Percentiles rank a stretch among this genome's conserved stretches.
Conservation (phyloP, 2,329 filamentous ascomycete genomes). For the Simplicillium aogashimaense region DNA sequence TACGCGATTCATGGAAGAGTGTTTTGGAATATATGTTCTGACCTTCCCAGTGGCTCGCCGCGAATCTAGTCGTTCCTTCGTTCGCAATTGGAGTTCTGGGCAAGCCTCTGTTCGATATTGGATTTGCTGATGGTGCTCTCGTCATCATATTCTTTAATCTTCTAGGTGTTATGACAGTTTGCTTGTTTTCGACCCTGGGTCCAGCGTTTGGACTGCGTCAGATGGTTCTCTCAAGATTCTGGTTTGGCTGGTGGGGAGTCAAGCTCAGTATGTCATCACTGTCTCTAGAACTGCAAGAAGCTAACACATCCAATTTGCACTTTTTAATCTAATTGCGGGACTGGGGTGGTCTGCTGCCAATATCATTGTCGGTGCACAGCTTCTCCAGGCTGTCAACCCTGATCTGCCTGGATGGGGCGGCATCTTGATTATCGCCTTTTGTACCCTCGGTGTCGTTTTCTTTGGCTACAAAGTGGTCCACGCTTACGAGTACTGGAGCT, state of each 20-base stretch:
- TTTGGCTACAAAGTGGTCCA: conserved; percentile 72
- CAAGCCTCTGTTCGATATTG: conserved; percentile 53
- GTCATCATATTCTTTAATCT: conserved; percentile 65
- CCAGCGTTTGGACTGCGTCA: conserved; percentile 62
- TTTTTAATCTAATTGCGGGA: conserved; percentile 61
- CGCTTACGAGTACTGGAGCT: conserved; percentile 63
- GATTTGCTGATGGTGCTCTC: conserved; percentile 60
- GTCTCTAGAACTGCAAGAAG: neutral
- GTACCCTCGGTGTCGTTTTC: conserved; percentile 57
- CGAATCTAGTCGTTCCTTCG: conserved; percentile 68
- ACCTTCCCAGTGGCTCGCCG: conserved; percentile 50
- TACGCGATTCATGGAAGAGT: conserved; percentile 25
- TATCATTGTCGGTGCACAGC: conserved; percentile 64
- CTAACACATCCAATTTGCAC: conserved; percentile 36
- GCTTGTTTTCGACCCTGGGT: conserved; percentile 68
- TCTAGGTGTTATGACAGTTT: conserved; percentile 56
- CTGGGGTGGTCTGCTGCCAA: conserved; percentile 68
- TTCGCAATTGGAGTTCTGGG: conserved; percentile 64
- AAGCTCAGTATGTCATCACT: conserved; percentile 46
- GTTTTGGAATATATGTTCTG: conserved; percentile 1
- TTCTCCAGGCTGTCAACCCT: conserved; percentile 60
- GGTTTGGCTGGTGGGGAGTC: conserved; percentile 59
- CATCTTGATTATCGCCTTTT: conserved; percentile 60
- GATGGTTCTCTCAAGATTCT: conserved; percentile 66
- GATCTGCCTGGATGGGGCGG: conserved; percentile 61